Percentiles rank a stretch among this genome's conserved stretches.
Evolutionary conservation across 208 protist genomes (phyloP).

Genomic region (Leishmania martiniquensis): DNA sequence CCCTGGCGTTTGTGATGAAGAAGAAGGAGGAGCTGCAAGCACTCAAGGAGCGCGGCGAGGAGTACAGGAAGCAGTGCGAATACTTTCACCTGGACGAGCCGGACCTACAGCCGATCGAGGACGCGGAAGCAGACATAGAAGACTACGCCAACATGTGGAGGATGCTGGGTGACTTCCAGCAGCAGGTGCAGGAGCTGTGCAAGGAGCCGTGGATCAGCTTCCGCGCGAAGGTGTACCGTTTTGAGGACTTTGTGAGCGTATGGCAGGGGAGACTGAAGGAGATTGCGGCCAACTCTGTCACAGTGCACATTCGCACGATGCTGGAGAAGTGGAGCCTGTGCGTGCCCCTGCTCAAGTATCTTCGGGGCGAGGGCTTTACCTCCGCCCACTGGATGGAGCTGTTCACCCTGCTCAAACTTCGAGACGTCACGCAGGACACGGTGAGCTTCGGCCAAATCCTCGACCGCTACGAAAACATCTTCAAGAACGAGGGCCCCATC

Average conservation of each 20-base stretch:
- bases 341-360: conserved; percentile 90
- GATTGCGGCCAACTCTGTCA: conserved; percentile 77
- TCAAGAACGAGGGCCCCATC: conserved; percentile 79
- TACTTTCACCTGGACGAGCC: conserved; percentile 94
- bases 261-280: conserved; percentile 93
- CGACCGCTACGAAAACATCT: conserved; percentile 68
- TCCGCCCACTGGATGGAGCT: conserved; percentile 95
- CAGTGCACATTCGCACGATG: conserved; percentile 87
- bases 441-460: conserved; percentile 94
- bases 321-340: conserved; percentile 88
- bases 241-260: conserved; percentile 95
- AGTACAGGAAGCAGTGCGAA: conserved; percentile 89
- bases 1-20: conserved; percentile 84
- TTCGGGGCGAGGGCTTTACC: conserved; percentile 96
- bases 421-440: conserved; percentile 83
- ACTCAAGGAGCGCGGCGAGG: conserved; percentile 64
- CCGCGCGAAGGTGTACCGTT: conserved; percentile 91
- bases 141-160: conserved; percentile 89
- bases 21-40: conserved; percentile 79
- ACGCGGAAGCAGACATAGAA: conserved; percentile 84
- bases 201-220: conserved; percentile 95
- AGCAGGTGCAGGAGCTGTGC: conserved; percentile 79
- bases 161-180: conserved; percentile 86
- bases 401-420: conserved; percentile 88
- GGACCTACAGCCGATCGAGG: conserved; percentile 74